Base-by-base conservation (phyloP, 176 grass and related monocot species). In the Coix lacrymajobi region DNA sequence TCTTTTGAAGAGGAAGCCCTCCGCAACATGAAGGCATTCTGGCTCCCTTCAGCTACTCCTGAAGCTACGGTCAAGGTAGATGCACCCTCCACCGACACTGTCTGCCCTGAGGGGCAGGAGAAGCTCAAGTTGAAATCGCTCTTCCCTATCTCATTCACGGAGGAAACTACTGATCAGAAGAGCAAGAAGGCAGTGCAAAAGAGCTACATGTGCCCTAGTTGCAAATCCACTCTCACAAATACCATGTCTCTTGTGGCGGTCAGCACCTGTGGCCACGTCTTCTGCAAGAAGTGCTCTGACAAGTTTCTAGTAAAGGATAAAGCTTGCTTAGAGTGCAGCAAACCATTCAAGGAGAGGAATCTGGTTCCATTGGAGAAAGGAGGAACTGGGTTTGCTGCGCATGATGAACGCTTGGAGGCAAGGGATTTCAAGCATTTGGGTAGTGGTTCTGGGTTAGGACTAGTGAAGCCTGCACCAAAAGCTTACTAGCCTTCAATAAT, bases 1-100 rank as follows among this genome's bases (percentile, higher is more conserved):
- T 96, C 97, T n/a, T 99, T 91, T 2, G 93, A 99, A 85, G 97
- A 96, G 75, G 97, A 99, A 83, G 97, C 97, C 69, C 87, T 99
- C 11, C 97, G 97, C 69, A 92, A 83, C 73, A 99, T 99, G 97
- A 99, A 99, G 79, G 97, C 97, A 16, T 99, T 99, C 62, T 99
- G 97, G 97, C 97, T 99, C 81, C 97, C 97, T 1, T 99, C 97
- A 24, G 97, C 97, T 38, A 99, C 97, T 6, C 96, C 97, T 34
- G 91, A 88, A 87, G 89, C 93, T 7, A 77, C 72, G 1, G 45
- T 87, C 38, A 99, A 92, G 86, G 83, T 89, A 17, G 85, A 87
- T 22, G 82, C 89, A 16, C 96, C 97, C 24, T 94, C 77, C 14
- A 90, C 83, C 1, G 93, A 96, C 38, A 99, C 93, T 22, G 25